Base-by-base conservation (phyloP, 208 protist species). In the Acanthamoeba castellanii region DNA sequence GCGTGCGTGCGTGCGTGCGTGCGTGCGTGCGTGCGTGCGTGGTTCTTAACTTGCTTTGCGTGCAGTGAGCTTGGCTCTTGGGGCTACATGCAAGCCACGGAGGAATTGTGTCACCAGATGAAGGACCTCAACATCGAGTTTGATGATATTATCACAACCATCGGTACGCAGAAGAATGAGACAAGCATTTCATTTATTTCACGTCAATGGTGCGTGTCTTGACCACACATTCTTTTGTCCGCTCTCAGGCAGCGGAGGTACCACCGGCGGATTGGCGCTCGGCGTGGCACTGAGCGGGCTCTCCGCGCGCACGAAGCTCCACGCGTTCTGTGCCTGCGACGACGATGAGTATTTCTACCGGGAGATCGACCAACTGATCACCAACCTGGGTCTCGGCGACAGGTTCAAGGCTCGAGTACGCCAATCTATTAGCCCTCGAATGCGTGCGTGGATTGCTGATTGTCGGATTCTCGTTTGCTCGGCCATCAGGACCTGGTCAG, bases 21-120 rank as follows among this genome's bases (percentile, higher is more conserved):
- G n/a, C n/a, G n/a, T n/a, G n/a, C n/a, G n/a, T n/a, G n/a, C n/a
- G n/a, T n/a, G n/a, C n/a, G n/a, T n/a, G n/a, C n/a, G n/a, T n/a
- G n/a, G n/a, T n/a, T n/a, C n/a, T 5, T 8, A 7, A 20, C 32
- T 64, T 45, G 22, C 78, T 32, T 34, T 20, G 18, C 22, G 9
- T 64, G 52, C 78, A 87, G 78, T 59, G 57, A 88, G 13, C n/a
- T 96, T 30, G 96, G 95, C 27, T 91, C 88, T 3, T 96, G 96
- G 96, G 96, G 96, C 30, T 96, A 96, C 94, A 11, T 96, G 8
- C 27, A 88, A 45, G 88, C 88, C 30, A 42, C 94, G 18, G 68
- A 76, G 9, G 96, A 96, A 91, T 88, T 96, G n/a, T 16, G 64
- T 2, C 32, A 92, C 85, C 95, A 96, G 91, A 20, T 93, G 32